phyloP scores from a whole-genome alignment of 2,329 filamentous ascomycete species.

The Pseudopyrenochaeta lycopersici region DNA sequence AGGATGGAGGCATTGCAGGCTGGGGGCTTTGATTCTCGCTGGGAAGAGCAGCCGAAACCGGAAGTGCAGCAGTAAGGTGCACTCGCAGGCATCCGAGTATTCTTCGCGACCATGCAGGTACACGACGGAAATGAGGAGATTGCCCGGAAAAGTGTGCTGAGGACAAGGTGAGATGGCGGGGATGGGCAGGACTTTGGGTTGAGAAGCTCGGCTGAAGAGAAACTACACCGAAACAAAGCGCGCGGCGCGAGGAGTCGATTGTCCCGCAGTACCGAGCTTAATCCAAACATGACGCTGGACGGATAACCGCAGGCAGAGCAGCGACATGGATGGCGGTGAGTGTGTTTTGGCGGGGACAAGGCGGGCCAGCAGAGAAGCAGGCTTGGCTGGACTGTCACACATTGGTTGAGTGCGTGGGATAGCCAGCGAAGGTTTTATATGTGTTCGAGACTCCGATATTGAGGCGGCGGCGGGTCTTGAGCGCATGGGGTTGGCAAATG shows the following conservation, averaged over 20 bases:
- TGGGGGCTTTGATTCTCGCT: too few species aligned
- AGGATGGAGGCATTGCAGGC: background rate
- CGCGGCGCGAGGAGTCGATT: constrained; percentile 11
- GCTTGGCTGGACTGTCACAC: constrained; percentile 22
- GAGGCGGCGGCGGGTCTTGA: constrained; percentile 15
- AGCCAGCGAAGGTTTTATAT: constrained; percentile 24
- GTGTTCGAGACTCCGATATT: constrained; percentile 22
- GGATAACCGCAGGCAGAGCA: constrained; percentile 26
- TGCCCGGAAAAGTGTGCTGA: constrained; percentile 12
- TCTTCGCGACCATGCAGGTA: constrained; percentile 19
- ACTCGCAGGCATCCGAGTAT: background rate
- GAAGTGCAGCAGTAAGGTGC: background rate
- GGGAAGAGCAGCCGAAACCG: too few species aligned
- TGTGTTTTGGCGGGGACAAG: constrained; percentile 4
- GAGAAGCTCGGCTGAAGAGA: constrained; percentile 22
- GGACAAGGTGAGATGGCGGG: constrained; percentile 10
- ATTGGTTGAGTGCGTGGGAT: constrained; percentile 30
- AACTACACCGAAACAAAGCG: constrained; percentile 40
- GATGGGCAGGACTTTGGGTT: background rate
- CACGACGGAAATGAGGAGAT: constrained; percentile 9
- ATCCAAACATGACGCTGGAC: constrained; percentile 6
- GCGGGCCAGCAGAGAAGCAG: constrained; percentile 2
- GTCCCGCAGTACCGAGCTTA: constrained; percentile 35
- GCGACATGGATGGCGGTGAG: constrained; percentile 2
- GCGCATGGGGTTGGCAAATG: too few species aligned